Evolutionary conservation across 23 red algal genomes (phyloP).

Genomic region (Cyanidium caldarium): DNA sequence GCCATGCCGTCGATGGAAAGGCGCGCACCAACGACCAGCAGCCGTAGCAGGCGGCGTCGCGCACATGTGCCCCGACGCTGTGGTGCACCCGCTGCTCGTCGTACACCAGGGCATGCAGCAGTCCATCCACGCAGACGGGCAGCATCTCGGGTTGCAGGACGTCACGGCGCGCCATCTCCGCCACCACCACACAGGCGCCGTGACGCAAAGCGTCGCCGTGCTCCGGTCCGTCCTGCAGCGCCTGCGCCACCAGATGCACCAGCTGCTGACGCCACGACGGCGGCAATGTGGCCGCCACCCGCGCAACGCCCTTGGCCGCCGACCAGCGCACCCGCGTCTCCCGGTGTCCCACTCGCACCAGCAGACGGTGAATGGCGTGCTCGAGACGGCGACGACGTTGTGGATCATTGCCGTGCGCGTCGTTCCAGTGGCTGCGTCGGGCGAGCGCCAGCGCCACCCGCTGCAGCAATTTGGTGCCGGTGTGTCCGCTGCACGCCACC

Average conservation of each 20-base stretch:
- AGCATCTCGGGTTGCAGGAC: conserved; percentile 32
- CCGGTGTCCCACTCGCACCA: conserved; percentile 20
- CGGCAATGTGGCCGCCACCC: conserved; percentile 41
- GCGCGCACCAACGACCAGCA: conserved; percentile 78
- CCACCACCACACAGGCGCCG: conserved; percentile 72
- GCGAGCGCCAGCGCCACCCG: no score
- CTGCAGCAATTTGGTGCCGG: no score
- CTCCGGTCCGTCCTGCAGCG: conserved; percentile 5
- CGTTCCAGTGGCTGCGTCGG: no score
- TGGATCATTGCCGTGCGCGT: no score
- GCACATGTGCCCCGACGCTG: conserved; percentile 43
- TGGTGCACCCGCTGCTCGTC: conserved; percentile 38
- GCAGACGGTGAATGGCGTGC: conserved; percentile 32
- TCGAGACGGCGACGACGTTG: no score
- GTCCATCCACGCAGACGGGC: conserved; percentile 9
- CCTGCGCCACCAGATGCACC: conserved; percentile 22
- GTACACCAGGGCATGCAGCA: conserved; percentile 10
- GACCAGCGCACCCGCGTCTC: conserved; percentile 83
- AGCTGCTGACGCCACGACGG: conserved; percentile 14
- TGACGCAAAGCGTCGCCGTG: conserved; percentile 40
- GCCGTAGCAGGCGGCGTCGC: conserved; percentile 89
- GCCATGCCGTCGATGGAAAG: not conserved
- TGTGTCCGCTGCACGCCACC: no score
- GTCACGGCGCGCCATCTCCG: conserved; percentile 59
- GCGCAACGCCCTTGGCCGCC: conserved; percentile 54